These are phyloP conservation scores for Aspergillus oerlinghausenensis DNA, from an alignment of 2,329 filamentous ascomycete genomes.

Conservation along the genomic window DNA sequence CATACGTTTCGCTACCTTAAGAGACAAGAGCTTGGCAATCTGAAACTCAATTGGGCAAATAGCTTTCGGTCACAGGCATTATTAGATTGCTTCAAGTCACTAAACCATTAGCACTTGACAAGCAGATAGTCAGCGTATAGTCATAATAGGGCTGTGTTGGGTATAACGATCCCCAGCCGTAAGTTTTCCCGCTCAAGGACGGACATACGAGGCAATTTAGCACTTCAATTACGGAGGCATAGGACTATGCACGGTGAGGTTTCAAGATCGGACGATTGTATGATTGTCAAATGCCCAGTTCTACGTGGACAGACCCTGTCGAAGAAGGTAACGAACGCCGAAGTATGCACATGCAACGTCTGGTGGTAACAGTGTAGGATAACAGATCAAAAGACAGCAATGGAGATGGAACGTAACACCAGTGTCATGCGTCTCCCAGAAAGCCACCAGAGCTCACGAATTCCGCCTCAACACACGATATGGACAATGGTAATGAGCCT, in stretches of 20 bases:
- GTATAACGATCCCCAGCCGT: background rate
- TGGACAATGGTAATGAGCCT: background rate
- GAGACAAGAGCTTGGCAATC: no score
- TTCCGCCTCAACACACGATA: slow-evolving; percentile 7
- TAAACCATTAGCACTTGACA: background rate
- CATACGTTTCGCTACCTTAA: background rate
- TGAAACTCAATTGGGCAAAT: no score
- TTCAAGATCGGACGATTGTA: background rate
- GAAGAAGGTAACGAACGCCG: background rate
- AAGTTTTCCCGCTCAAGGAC: background rate
- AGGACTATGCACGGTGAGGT: background rate
- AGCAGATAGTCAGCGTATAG: background rate
- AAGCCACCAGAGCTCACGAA: slow-evolving; percentile 1
- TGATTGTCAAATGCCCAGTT: background rate
- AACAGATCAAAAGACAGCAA: background rate
- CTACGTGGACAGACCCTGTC: background rate
- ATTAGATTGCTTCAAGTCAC: background rate
- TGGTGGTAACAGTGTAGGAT: background rate
- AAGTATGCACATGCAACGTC: background rate
- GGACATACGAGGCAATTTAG: no score
- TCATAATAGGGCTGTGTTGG: background rate
- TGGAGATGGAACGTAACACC: slow-evolving; percentile 4
- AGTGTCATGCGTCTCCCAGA: slow-evolving; percentile 8
- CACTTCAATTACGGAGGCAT: no score
- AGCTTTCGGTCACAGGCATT: background rate